Conservation (phyloP, 768 basidiomycete species). For the Trametes cinnabarina region DNA sequence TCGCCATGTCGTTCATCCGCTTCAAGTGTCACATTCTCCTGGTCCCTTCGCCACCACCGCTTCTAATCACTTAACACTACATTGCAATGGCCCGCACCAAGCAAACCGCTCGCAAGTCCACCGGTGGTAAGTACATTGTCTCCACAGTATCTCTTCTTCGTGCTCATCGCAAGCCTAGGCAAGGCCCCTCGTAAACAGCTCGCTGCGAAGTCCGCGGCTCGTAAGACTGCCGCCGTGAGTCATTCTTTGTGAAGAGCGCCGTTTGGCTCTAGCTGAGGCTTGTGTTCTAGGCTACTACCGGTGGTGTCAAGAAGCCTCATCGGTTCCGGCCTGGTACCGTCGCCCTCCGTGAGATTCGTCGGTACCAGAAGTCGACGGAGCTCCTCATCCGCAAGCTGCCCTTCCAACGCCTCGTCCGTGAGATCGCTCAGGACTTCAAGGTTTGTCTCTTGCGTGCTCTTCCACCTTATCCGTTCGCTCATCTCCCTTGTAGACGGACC, state of each 20-base stretch:
- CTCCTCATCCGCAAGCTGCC: conserved; percentile 50
- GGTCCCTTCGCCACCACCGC: not conserved
- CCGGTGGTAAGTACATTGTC: conserved; percentile 37
- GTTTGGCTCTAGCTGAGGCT: not conserved
- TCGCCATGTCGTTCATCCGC: conserved; percentile 1
- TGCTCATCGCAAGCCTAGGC: conserved; percentile 34
- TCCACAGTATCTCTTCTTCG: no score
- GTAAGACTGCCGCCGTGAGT: conserved; percentile 52
- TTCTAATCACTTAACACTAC: not conserved
- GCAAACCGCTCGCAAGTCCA: conserved; percentile 76
- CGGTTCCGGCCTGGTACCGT: conserved; percentile 40
- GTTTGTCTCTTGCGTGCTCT: conserved; percentile 24
- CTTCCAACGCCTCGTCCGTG: conserved; percentile 64
- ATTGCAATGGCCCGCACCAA: conserved; percentile 67
- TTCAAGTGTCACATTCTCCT: not conserved
- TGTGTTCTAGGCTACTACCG: conserved; percentile 40
- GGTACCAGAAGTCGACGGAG: conserved; percentile 41
- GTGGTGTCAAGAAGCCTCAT: conserved; percentile 64
- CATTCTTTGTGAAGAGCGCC: not conserved
- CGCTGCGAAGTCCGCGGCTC: conserved; percentile 59
- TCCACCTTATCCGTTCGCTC: not conserved
- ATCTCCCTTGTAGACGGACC: not conserved
- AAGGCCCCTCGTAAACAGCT: conserved; percentile 73
- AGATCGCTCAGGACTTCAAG: conserved; percentile 69
- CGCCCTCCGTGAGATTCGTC: conserved; percentile 39